These are phyloP conservation scores for Strombidium stylifer DNA, from an alignment of 73 alveolate species.

Conservation along the genomic window DNA sequence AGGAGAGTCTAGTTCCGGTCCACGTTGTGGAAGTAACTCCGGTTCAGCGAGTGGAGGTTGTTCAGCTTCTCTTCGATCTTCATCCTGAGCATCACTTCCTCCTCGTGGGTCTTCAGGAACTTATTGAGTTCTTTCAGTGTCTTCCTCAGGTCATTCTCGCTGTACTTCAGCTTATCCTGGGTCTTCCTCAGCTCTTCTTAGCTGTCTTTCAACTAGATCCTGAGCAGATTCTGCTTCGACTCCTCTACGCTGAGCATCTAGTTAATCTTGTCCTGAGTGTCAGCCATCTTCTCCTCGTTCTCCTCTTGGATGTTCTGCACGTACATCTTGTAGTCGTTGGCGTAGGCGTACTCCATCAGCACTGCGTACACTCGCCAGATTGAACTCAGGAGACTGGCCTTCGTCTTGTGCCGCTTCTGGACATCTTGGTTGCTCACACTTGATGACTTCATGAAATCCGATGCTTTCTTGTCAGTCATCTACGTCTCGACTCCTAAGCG, in stretches of 20 bases:
- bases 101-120: slow-evolving; percentile 43
- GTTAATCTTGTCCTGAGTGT: slow-evolving; percentile 1
- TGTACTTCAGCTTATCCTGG: too few species aligned
- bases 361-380: slow-evolving; percentile 51
- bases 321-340: slow-evolving; percentile 47
- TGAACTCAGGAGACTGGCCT: slow-evolving; percentile 29
- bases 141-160: too few species aligned
- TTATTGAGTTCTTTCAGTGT: too few species aligned
- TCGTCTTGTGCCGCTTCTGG: too few species aligned
- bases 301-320: slow-evolving; percentile 2
- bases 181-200: slow-evolving; percentile 26
- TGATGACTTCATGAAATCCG: too few species aligned
- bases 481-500: too few species aligned
- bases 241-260: not conserved
- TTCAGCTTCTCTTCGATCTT: slow-evolving; percentile 43
- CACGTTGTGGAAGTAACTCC: too few species aligned
- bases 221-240: not conserved
- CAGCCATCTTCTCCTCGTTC: slow-evolving; percentile 15
- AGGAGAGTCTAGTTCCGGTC: too few species aligned
- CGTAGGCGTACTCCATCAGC: slow-evolving; percentile 48
- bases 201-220: not conserved
- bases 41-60: slow-evolving; percentile 40
- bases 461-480: too few species aligned
- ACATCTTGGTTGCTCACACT: too few species aligned
- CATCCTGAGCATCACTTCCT: slow-evolving; percentile 41